Evolutionary conservation across 2,329 filamentous ascomycete species (phyloP).

Genomic region (Orbilia blumenaviensis): DNA sequence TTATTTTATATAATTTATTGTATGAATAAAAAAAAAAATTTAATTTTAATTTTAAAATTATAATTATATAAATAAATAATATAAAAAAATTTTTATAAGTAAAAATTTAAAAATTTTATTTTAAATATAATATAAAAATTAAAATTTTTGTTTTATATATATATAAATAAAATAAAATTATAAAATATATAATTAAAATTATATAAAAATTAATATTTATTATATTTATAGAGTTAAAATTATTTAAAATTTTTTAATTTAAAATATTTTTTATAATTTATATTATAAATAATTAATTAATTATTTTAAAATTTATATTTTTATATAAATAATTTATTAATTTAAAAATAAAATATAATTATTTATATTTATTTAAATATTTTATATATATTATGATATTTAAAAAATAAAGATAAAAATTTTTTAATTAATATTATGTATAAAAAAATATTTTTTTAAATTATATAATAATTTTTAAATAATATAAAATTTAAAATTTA

Average conservation of each 20-base stretch:
- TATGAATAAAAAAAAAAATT: background rate
- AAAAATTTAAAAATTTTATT: background rate
- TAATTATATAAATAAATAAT: background rate
- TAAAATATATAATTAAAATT: background rate
- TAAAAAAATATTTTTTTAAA: constrained; percentile 1
- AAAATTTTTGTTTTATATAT: constrained; percentile 39
- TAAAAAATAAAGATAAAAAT: background rate
- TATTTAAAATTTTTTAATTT: background rate
- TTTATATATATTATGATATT: constrained; percentile 5
- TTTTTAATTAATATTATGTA: background rate
- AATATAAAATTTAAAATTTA: constrained; percentile 7
- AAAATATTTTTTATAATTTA: constrained; percentile 13
- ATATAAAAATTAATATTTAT: background rate
- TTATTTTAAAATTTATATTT: background rate
- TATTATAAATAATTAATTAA: background rate
- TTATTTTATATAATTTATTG: background rate
- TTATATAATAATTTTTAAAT: background rate
- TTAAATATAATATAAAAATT: constrained; percentile 48
- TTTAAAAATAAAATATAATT: background rate
- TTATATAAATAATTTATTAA: background rate
- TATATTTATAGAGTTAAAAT: background rate
- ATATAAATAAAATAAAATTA: background rate
- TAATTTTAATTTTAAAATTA: background rate
- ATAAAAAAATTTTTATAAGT: background rate
- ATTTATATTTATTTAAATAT: constrained; percentile 2